Evolutionary conservation across 2,329 filamentous ascomycete species (phyloP).

Genomic region (Dactylellina drechsleri): DNA sequence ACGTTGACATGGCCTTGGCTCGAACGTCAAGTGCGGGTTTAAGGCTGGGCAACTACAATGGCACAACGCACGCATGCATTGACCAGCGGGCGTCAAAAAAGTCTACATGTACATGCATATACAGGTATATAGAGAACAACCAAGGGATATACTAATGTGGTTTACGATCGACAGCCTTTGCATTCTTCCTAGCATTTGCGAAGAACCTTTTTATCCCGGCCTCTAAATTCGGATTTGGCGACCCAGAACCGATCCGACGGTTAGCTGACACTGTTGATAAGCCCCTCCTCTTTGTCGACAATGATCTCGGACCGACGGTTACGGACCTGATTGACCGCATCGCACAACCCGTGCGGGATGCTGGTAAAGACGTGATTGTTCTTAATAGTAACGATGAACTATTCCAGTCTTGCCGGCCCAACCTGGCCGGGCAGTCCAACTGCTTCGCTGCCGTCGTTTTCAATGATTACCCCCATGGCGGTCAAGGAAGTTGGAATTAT

Average conservation of each 20-base stretch:
- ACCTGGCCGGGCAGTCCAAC: conserved; percentile 72
- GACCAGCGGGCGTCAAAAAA: no score
- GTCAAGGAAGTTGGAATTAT: conserved; percentile 80
- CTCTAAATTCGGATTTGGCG: conserved; percentile 77
- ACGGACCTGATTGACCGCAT: conserved; percentile 56
- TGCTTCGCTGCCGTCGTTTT: conserved; percentile 82
- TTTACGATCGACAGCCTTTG: conserved; percentile 20
- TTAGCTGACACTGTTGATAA: conserved; percentile 71
- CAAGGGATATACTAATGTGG: no score
- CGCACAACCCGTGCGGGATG: conserved; percentile 46
- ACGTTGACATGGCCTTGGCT: not conserved
- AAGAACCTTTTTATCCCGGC: conserved; percentile 85
- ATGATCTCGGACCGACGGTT: conserved; percentile 65
- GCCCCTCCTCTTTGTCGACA: conserved; percentile 79
- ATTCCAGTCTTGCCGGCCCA: conserved; percentile 71
- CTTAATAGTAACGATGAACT: conserved; percentile 72
- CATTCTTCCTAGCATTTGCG: conserved; percentile 67
- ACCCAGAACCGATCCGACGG: conserved; percentile 71
- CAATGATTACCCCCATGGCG: conserved; percentile 75
- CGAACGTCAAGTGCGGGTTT: not conserved
- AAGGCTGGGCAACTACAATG: conserved; percentile 10
- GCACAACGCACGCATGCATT: conserved; percentile 16
- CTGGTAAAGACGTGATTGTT: conserved; percentile 62
- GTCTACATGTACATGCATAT: no score
- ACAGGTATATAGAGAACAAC: no score